Evolutionary conservation across 2,329 filamentous ascomycete genomes (phyloP).

Genomic region (Aspergillus sp.): DNA sequence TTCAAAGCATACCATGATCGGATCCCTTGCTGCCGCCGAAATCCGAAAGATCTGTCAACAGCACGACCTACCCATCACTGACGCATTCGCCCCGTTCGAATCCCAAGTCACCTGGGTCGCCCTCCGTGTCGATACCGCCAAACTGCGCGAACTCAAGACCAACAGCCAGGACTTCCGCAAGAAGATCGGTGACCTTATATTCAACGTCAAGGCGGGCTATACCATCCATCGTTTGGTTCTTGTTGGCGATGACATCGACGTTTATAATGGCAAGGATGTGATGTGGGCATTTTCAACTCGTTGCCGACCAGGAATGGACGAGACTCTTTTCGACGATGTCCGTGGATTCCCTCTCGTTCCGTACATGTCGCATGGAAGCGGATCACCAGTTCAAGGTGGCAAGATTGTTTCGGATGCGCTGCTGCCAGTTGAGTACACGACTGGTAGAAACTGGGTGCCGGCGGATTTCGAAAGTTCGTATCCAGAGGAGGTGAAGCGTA

Average conservation of each 20-base stretch:
- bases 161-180: constrained; percentile 36
- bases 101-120: constrained; percentile 47
- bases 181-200: constrained; percentile 40
- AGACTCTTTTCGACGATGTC: constrained; percentile 44
- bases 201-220: constrained; percentile 38
- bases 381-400: constrained; percentile 28
- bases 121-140: constrained; percentile 54
- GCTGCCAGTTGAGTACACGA: constrained; percentile 40
- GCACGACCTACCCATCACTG: constrained; percentile 39
- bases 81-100: constrained; percentile 43
- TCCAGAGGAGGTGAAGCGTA: constrained; percentile 37
- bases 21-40: constrained; percentile 40
- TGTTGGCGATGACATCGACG: constrained; percentile 48
- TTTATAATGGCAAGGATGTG: constrained; percentile 42
- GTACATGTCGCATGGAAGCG: constrained; percentile 43
- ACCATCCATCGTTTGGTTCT: constrained; percentile 43
- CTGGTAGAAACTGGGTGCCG: constrained; percentile 25
- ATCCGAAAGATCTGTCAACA: constrained; percentile 34
- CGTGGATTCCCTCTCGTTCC: constrained; percentile 42
- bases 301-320: constrained; percentile 42
- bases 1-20: constrained; percentile 35
- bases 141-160: constrained; percentile 53
- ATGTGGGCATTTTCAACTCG: constrained; percentile 48
- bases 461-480: constrained; percentile 32
- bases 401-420: constrained; percentile 46